Base-by-base conservation (phyloP, 352 stramenopile species). In the Pythium folliculosum region DNA sequence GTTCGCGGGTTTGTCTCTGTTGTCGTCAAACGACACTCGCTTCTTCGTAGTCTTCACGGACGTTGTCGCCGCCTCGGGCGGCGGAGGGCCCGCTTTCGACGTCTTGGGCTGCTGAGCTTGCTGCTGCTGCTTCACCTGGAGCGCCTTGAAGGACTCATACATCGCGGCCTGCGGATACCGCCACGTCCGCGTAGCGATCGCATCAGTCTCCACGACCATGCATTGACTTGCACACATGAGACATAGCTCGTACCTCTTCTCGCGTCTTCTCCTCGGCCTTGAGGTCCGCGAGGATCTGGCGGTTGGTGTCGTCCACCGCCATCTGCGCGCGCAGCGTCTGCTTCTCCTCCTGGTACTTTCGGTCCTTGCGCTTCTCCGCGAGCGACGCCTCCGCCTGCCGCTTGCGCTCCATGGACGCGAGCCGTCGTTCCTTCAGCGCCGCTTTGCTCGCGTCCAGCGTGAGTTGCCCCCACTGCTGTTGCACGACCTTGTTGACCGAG, bases 301-400 rank as follows among this genome's bases (percentile, higher is more conserved):
- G 81, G 51, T 91, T 92, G 9, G 72, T 65, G 48, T 95, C 84
- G 44, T 93, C 86, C 10, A 95, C 79, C 1, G 79, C 81, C 87
- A 95, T 93, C 59, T 95, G 87, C 3, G 86, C 87, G 4, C 87
- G 81, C 35, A 95, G 66, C 13, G 82, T 88, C 25, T 87, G 79
- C 55, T 90, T 90, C 61, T 95, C 84, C 37, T 91, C 86, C 22
- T 78, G 60, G 44, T 91, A 72, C 40, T 77, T 85, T 14, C 68
- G 67, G 1, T 91, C 78, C 52, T 85, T 84, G 13, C 81, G 73
- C 45, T 84, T 85, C 23, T 80, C 75, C 3, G 66, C 63, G 21
- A 88, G 54, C 14, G 64, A 69, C 3, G 50, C 75, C 52, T 91
- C 86, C 1, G 68, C 73, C 19, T 69, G 62, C 52, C 62, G 62